Conservation (phyloP, 2,329 filamentous ascomycete genomes). For the Sphaerulina populicola region DNA sequence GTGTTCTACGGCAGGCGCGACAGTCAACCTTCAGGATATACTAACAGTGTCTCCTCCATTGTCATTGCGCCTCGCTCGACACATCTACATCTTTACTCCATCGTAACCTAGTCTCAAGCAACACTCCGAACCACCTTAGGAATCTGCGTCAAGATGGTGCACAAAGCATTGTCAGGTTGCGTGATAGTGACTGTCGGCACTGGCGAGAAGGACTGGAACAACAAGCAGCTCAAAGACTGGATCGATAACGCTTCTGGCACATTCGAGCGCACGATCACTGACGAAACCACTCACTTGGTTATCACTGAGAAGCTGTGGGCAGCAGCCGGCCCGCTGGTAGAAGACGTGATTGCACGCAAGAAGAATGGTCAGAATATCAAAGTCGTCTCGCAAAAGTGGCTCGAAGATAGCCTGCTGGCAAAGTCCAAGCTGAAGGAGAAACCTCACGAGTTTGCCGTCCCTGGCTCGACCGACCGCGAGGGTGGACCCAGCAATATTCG, state of each 20-base stretch:
- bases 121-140: too few species aligned
- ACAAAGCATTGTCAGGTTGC: slow-evolving; percentile 15
- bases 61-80: too few species aligned
- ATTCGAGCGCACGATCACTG: slow-evolving; percentile 45
- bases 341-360: slow-evolving; percentile 12
- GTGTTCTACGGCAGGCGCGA: too few species aligned
- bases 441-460: slow-evolving; percentile 8
- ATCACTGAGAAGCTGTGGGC: slow-evolving; percentile 54
- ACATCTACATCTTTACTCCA: too few species aligned
- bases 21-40: too few species aligned
- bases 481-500: slow-evolving; percentile 23
- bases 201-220: slow-evolving; percentile 16
- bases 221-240: slow-evolving; percentile 51
- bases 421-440: slow-evolving; percentile 23
- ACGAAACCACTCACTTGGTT: slow-evolving; percentile 63
- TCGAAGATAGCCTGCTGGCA: slow-evolving; percentile 42
- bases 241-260: slow-evolving; percentile 53
- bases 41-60: too few species aligned
- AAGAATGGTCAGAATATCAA: slow-evolving; percentile 19
- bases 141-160: slow-evolving; percentile 13
- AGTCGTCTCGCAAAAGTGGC: slow-evolving; percentile 40
- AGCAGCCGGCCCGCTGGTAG: slow-evolving; percentile 6
- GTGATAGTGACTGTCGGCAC: slow-evolving; percentile 15
- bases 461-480: slow-evolving; percentile 26
- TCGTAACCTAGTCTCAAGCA: too few species aligned